Base-by-base conservation (phyloP, 108 stramenopile genomes). In the Cyclostephanos tholiformis region DNA sequence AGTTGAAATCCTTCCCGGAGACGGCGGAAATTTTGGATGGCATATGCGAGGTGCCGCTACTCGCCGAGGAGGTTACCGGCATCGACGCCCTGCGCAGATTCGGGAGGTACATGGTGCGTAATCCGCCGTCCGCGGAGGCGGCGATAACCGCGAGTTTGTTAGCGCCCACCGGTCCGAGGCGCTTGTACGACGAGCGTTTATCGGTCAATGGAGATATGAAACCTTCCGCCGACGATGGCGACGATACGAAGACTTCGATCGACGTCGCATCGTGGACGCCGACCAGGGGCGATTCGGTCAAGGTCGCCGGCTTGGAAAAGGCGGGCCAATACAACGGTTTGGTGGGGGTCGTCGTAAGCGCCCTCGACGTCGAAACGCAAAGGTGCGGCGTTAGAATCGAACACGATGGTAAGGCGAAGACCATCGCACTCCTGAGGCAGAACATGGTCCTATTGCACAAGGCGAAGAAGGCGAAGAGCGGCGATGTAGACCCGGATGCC, bases 11-110 rank as follows among this genome's bases (percentile, higher is more conserved):
- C 16, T 80, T 68, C 53, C 67, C 66, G 5, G 79, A 80, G 39
- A 70, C 68, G 27, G 26, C 58, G 61, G 79, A 80, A 5, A 65
- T 74, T 17, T 64, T 71, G 46, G 74, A 71, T 20, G 73, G 79
- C 22, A 80, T 80, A 50, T 80, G 79, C 51, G 79, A 74, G 73
- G 66, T 80, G 6, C 79, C 73, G 3, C 35, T 80, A n/a, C 79
- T 80, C 49, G 74, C 79, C 14, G 79, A 80, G 67, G 79, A 80
- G 48, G 74, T 80, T 11, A 75, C 79, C 14, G 79, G 79, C 9
- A 80, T 53, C 39, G 79, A 80, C 29, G 72, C 79, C 35, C 67
- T 80, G 1, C 17, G 27, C 22, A 68, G 67, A 60, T 80, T 80
- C 70, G 79, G 52, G 23, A 26, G 48, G 32, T 63, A 44, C 25